A percentile compares a stretch with the other conserved stretches of the same genome.
Evolutionary conservation across 2,329 filamentous ascomycete species (phyloP).

Genomic region (Colletotrichum godetiae): DNA sequence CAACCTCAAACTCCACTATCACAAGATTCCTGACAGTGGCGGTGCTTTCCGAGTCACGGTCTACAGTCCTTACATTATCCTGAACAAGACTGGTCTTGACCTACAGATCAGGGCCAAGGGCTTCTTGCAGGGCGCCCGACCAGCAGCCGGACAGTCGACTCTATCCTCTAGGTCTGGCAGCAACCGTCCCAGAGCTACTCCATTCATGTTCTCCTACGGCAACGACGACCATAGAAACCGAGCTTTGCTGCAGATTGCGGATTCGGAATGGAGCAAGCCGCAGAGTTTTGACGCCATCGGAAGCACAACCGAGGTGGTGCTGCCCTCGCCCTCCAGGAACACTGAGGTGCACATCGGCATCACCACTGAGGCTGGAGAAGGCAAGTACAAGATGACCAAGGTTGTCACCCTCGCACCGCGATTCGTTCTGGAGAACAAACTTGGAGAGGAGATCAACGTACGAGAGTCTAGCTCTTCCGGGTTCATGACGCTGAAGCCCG

Average conservation of each 20-base stretch:
- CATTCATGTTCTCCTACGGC: constrained; percentile 96
- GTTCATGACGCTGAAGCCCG: constrained; percentile 79
- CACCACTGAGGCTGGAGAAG: constrained; percentile 88
- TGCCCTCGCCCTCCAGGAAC: constrained; percentile 76
- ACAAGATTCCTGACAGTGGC: constrained; percentile 87
- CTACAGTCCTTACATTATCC: constrained; percentile 92
- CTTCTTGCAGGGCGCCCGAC: constrained; percentile 84
- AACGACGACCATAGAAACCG: constrained; percentile 92
- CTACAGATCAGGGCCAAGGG: constrained; percentile 90
- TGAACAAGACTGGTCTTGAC: constrained; percentile 94
- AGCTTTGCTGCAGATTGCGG: constrained; percentile 85
- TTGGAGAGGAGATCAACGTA: constrained; percentile 88
- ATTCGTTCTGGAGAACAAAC: constrained; percentile 93
- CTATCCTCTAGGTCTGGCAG: constrained; percentile 61
- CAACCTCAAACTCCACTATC: constrained; percentile 90
- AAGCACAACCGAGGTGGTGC: constrained; percentile 87
- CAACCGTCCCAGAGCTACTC: constrained; percentile 78
- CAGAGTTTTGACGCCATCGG: constrained; percentile 98
- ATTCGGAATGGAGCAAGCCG: constrained; percentile 95
- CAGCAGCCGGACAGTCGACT: constrained; percentile 82
- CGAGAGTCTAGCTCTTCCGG: constrained; percentile 93
- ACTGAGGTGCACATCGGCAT: constrained; percentile 93
- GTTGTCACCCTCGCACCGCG: constrained; percentile 92
- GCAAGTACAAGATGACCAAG: constrained; percentile 98
- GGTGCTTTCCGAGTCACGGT: constrained; percentile 96